A percentile compares a stretch with the other conserved stretches of the same genome.
phyloP scores from a whole-genome alignment of 2,329 filamentous ascomycete species.

The Claviceps pazoutovae region DNA sequence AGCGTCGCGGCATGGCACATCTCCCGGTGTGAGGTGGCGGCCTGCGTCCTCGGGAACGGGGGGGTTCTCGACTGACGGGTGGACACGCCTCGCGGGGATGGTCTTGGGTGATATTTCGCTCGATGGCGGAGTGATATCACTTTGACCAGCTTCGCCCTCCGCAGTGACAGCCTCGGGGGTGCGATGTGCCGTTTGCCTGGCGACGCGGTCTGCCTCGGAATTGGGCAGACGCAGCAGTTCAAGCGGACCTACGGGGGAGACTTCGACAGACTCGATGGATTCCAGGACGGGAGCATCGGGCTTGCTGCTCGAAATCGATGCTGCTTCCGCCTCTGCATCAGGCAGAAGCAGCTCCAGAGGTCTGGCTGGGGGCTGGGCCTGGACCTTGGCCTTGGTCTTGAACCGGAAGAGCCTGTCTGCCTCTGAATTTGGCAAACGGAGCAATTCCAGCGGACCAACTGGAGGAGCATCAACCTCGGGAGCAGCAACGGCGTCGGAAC shows the following conservation, averaged over 20 bases:
- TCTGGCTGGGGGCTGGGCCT: not conserved
- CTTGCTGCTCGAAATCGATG: not conserved
- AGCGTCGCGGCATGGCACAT: constrained; percentile 8
- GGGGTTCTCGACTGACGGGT: not conserved
- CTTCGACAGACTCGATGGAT: not conserved
- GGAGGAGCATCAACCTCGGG: not conserved
- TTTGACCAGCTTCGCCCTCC: not conserved
- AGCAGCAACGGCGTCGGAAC: not conserved
- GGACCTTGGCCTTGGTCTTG: too few species aligned
- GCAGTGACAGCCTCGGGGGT: not conserved
- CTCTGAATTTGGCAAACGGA: not conserved
- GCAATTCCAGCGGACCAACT: not conserved
- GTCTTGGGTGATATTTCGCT: not conserved
- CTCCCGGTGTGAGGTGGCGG: not conserved
- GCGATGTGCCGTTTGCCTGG: not conserved
- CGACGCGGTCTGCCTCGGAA: not conserved
- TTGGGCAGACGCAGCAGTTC: not conserved
- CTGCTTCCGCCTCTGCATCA: not conserved
- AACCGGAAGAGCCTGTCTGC: not conserved
- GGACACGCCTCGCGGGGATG: not conserved
- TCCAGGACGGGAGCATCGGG: not conserved
- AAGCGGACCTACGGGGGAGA: not conserved
- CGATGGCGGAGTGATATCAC: not conserved
- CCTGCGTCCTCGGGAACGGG: not conserved
- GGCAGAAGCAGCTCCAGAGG: not conserved